phyloP scores from a whole-genome alignment of 352 stramenopile genomes.

The Pythium insidiosum region DNA sequence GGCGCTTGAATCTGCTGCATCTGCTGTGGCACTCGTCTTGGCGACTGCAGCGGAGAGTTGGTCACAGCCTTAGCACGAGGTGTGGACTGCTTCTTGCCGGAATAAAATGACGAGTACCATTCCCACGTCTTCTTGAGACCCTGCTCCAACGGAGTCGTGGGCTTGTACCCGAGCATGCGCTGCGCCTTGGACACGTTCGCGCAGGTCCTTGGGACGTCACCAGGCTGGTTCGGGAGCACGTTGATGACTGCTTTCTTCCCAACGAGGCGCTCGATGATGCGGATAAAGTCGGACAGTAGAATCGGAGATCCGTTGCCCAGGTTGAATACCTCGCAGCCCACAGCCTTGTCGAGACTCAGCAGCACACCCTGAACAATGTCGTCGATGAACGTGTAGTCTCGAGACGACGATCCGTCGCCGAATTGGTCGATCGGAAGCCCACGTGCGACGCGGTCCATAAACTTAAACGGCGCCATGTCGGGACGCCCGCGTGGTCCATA shows the following conservation, averaged over 20 bases:
- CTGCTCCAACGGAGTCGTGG: slow-evolving; percentile 88
- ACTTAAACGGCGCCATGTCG: slow-evolving; percentile 99
- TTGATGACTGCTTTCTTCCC: slow-evolving; percentile 93
- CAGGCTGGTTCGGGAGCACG: slow-evolving; percentile 91
- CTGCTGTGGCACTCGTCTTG: no score
- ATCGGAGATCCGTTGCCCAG: slow-evolving; percentile 92
- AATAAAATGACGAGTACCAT: slow-evolving; percentile 91
- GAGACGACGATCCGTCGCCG: slow-evolving; percentile 90
- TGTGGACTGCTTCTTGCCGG: no score
- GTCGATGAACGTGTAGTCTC: slow-evolving; percentile 98
- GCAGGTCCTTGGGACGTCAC: slow-evolving; percentile 95
- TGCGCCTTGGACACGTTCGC: slow-evolving; percentile 94
- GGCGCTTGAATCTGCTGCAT: no score
- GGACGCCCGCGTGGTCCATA: slow-evolving; percentile 94
- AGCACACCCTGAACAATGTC: slow-evolving; percentile 97
- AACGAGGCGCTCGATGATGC: slow-evolving; percentile 90
- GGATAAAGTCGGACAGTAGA: slow-evolving; percentile 93
- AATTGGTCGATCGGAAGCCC: slow-evolving; percentile 95
- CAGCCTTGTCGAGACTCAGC: slow-evolving; percentile 53
- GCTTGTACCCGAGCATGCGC: slow-evolving; percentile 93
- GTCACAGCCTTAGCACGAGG: no score
- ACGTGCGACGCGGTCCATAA: slow-evolving; percentile 92
- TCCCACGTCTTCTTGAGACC: slow-evolving; percentile 90
- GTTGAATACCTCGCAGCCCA: slow-evolving; percentile 95
- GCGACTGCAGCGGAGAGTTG: no score